phyloP scores from a whole-genome alignment of 1,284 basidiomycete genomes.

The Cutaneotrichosporon daszewskae region DNA sequence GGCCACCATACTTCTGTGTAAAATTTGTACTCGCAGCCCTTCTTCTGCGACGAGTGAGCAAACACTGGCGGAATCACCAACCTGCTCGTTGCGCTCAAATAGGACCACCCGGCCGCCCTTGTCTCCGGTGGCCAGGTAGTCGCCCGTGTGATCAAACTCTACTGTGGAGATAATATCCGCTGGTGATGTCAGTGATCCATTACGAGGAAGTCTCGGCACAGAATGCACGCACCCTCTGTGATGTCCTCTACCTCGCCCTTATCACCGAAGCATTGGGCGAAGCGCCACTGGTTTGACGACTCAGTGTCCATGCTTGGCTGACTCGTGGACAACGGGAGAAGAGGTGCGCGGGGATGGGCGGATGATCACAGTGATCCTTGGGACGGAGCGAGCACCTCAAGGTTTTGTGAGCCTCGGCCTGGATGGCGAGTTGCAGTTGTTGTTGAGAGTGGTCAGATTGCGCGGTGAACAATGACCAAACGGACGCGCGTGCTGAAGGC shows the following conservation, averaged over 20 bases:
- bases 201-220: neutral
- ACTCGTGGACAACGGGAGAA: constrained; percentile 7
- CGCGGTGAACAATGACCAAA: too few species aligned
- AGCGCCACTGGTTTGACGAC: constrained; percentile 78
- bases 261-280: constrained; percentile 99
- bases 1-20: constrained; percentile 69
- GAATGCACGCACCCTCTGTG: constrained; percentile 70
- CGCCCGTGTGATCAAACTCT: constrained; percentile 98
- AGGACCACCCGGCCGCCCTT: constrained; percentile 98
- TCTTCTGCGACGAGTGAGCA: constrained; percentile 63
- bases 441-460: too few species aligned
- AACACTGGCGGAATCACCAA: constrained; percentile 50
- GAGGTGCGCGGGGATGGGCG: too few species aligned
- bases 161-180: constrained; percentile 99
- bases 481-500: too few species aligned
- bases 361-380: too few species aligned
- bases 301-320: constrained; percentile 62
- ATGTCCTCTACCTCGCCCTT: constrained; percentile 99
- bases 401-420: too few species aligned
- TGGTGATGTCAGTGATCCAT: constrained; percentile 37
- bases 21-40: constrained; percentile 99
- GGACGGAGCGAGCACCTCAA: too few species aligned
- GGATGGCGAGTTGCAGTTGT: too few species aligned
- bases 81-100: constrained; percentile 96
- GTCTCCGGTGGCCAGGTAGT: constrained; percentile 98